Conservation (phyloP, 768 basidiomycete species). For the Boletus rubroflammeus region DNA sequence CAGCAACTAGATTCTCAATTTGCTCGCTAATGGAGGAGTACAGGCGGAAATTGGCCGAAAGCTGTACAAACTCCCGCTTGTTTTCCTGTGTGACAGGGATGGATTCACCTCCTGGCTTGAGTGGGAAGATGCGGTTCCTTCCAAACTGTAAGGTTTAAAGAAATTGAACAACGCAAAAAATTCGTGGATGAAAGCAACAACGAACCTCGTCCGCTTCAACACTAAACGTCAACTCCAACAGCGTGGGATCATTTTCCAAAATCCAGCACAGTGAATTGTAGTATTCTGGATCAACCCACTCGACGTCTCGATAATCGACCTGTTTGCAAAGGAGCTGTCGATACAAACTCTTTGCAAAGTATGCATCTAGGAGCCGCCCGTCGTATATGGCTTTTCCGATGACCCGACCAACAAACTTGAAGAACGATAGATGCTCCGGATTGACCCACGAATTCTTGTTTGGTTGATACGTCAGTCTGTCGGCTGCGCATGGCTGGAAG, state of each 20-base stretch:
- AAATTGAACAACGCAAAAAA: neutral
- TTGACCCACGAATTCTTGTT: conserved; percentile 94
- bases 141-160: conserved; percentile 62
- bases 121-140: conserved; percentile 77
- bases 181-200: neutral
- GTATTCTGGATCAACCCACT: conserved; percentile 98
- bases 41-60: conserved; percentile 91
- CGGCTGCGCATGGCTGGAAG: conserved; percentile 97
- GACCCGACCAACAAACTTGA: conserved; percentile 97
- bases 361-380: conserved; percentile 92
- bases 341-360: conserved; percentile 96
- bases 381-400: conserved; percentile 99
- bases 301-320: conserved; percentile 93
- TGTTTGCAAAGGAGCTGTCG: conserved; percentile 91
- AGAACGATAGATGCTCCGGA: conserved; percentile 93
- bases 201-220: conserved; percentile 89
- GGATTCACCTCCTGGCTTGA: conserved; percentile 82
- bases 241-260: conserved; percentile 88
- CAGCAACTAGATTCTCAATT: conserved; percentile 82
- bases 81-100: conserved; percentile 95
- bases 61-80: conserved; percentile 92
- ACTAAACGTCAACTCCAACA: conserved; percentile 87
- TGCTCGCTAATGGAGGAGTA: conserved; percentile 95
- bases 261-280: conserved; percentile 99
- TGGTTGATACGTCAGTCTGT: conserved; percentile 93